Conservation (phyloP, 2,329 filamentous ascomycete genomes). For the Penicillium sp. region DNA sequence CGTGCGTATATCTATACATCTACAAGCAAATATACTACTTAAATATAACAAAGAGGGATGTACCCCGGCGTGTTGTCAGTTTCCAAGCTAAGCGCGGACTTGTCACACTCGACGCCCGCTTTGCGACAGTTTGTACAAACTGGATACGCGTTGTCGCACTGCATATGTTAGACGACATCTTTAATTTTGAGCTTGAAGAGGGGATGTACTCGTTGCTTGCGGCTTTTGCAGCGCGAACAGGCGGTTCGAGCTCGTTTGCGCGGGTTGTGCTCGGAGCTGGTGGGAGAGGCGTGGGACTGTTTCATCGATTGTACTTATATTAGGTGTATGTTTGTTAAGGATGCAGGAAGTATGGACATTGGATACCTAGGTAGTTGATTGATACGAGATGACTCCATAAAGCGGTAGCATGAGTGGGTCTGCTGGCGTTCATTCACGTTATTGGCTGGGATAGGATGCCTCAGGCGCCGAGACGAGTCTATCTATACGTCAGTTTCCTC, state of each 20-base stretch:
- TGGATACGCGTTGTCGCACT: conserved; percentile 46
- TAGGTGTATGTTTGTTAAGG: too few species aligned
- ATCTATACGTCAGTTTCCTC: not conserved
- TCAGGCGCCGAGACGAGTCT: not conserved
- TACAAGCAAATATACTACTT: conserved; percentile 9
- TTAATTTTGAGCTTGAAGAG: not conserved
- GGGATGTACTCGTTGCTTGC: conserved; percentile 41
- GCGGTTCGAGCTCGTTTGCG: conserved; percentile 44
- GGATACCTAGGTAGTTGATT: too few species aligned
- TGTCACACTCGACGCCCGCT: conserved; percentile 41
- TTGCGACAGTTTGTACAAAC: conserved; percentile 44
- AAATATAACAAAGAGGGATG: conserved; percentile 2
- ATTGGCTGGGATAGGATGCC: not conserved
- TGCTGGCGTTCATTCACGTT: not conserved
- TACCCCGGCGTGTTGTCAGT: conserved; percentile 32
- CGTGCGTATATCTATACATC: conserved; percentile 36
- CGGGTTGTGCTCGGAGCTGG: conserved; percentile 35
- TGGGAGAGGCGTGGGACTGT: conserved; percentile 14
- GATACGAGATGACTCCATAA: too few species aligned
- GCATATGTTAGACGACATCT: not conserved
- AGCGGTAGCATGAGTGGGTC: not conserved
- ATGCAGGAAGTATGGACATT: too few species aligned
- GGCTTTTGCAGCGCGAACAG: conserved; percentile 44
- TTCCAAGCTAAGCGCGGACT: conserved; percentile 39
- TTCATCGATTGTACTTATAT: not conserved